Base-by-base conservation (phyloP, 75 land plant species). In the Selaginella tamariscina region DNA sequence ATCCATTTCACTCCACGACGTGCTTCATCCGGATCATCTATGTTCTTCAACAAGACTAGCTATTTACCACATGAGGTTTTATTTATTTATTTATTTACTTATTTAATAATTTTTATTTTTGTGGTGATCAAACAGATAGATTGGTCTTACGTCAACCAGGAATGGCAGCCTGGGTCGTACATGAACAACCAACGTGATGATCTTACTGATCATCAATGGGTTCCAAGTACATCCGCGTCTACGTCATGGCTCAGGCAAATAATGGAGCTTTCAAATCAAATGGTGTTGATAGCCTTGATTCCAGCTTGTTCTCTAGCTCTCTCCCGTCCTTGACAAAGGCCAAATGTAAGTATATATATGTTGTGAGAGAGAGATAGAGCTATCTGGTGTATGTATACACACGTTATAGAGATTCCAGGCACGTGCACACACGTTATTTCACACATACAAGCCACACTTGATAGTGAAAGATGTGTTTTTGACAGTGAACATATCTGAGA, bases 221-320 rank as follows among this genome's bases (percentile, higher is more conserved):
- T 39, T 39, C 49, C 49, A 39, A 5, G 11, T 5, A 15, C 49
- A 39, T 39, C 49, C 5, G 15, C 49, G 49, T 5, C 49, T 5
- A 39, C 49, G 49, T 15, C 49, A n/a, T n/a, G n/a, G n/a, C n/a
- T n/a, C n/a, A n/a, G n/a, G n/a, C n/a, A n/a, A n/a, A n/a, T n/a
- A n/a, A n/a, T n/a, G n/a, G n/a, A n/a, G n/a, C n/a, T n/a, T n/a
- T n/a, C n/a, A n/a, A n/a, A n/a, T n/a, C n/a, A n/a, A n/a, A 39
- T 39, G 49, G 49, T 39, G 5, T 39, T 39, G 15, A 15, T 39
- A 39, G 49, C 49, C 5, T 5, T 71, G 88, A 85, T 72, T 73
- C 78, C 24, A 81, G 80, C 39, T 68, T 77, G 32, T 88, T 88
- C 72, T 85, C 91, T 15, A 84, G 81, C 54, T 85, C 91, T 29